Evolutionary conservation across 1,284 basidiomycete species (phyloP), one percentile per base, ranked within the genome.

Genomic region (Cryptococcus floricola): DNA sequence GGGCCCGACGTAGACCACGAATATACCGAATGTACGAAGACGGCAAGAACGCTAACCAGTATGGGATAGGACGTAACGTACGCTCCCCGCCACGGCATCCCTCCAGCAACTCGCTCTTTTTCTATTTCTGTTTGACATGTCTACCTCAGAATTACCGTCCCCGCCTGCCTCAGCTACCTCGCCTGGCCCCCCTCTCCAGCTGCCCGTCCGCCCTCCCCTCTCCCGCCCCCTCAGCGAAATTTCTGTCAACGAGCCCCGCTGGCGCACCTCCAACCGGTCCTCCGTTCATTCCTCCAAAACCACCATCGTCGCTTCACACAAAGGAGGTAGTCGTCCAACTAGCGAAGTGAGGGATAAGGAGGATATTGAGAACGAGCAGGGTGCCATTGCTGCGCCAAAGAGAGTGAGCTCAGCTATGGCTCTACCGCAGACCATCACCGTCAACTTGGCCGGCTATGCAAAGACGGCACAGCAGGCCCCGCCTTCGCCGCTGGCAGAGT

Each of bases 401-500:
- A 56, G 64, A 25, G 37, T 60, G n/a, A 18, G 48, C 57, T 13
- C 59, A 53, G 38, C 38, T 56, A 52, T 50, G 52, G 23, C 6
- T 3, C 14, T 44, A 7, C 50, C 50, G 23, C 68, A 70, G 49
- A 73, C 71, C 27, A 70, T 75, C 55, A 70, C 73, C 7, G 58
- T 75, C 46, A 75, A 75, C 53, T 62, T 75, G 34, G 64, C 64
- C 14, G 70, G 73, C 28, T 75, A 74, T 61, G 66, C 66, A 25
- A 56, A 52, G 46, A 31, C 18, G 42, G 42, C 42, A 25, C 42
- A 44, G 42, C 42, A 34, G 3, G 31, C 31, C 31, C 31, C 31
- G 31, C 7, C 42, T 19, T 18, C 42, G 42, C 42, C 37, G 43
- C 50, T 50, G 28, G 45, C 28, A 51, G 39, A 19, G 42, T 19